Conservation (phyloP, 306 rosid species). For the Acacia melanoxylon region DNA sequence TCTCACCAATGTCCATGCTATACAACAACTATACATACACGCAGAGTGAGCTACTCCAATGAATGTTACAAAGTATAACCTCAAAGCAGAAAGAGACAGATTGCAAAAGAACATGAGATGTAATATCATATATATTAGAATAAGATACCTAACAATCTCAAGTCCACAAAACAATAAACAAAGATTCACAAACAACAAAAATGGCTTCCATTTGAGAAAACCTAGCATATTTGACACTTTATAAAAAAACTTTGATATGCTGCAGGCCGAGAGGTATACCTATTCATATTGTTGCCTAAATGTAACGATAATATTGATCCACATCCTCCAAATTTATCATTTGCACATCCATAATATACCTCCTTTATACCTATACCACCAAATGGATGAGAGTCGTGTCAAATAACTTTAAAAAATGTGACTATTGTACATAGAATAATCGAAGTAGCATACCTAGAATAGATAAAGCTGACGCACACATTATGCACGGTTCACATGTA, state of each 20-base stretch:
- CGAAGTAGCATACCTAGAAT: conserved; percentile 50
- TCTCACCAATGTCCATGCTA: neutral
- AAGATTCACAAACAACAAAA: neutral
- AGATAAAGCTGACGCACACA: conserved; percentile 91
- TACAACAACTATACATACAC: neutral
- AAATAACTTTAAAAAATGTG: conserved; percentile 3
- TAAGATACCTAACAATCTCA: neutral
- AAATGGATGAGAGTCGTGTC: conserved; percentile 15
- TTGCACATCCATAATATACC: conserved; percentile 85
- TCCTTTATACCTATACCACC: conserved; percentile 63
- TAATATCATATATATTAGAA: neutral
- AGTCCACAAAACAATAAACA: neutral
- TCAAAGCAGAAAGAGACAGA: neutral
- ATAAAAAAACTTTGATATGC: neutral
- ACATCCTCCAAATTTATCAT: conserved; percentile 98
- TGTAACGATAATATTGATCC: conserved; percentile 89
- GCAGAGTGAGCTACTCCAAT: neutral
- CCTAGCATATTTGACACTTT: neutral
- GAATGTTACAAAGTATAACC: neutral
- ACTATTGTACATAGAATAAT: neutral
- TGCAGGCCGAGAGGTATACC: conserved; percentile 47
- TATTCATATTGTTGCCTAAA: conserved; percentile 40
- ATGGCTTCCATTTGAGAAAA: conserved; percentile 1
- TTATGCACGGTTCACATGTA: conserved; percentile 96
- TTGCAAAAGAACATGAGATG: conserved; percentile 1